Percentiles rank a stretch among this genome's conserved stretches.
phyloP scores from a whole-genome alignment of 2,329 filamentous ascomycete species.

The Calonectria montana region DNA sequence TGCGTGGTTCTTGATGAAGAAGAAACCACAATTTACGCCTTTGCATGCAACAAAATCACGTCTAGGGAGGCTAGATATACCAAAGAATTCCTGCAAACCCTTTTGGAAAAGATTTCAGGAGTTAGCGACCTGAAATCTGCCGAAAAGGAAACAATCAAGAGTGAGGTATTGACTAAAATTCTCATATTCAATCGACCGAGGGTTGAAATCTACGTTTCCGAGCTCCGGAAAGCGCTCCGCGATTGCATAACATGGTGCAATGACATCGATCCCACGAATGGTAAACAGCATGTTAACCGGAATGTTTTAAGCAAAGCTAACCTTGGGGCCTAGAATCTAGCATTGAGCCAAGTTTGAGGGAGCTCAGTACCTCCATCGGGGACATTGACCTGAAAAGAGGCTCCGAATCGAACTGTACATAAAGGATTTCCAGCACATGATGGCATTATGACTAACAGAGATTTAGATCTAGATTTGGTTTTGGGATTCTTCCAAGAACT shows the following conservation, averaged over 20 bases:
- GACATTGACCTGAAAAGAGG: background rate
- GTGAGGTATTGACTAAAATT: conserved; percentile 25
- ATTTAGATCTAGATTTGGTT: conserved; percentile 22
- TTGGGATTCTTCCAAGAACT: conserved; percentile 5
- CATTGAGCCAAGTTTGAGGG: background rate
- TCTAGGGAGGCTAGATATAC: background rate
- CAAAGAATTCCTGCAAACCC: conserved; percentile 8
- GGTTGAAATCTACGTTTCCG: conserved; percentile 30
- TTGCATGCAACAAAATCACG: conserved; percentile 45
- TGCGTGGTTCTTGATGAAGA: conserved; percentile 43
- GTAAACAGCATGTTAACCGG: background rate
- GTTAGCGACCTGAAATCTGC: background rate
- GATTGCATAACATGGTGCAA: conserved; percentile 30
- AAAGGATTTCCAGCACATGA: too few relatives aligned
- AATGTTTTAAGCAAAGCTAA: background rate
- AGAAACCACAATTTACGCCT: conserved; percentile 42
- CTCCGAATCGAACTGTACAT: background rate
- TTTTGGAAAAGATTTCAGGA: conserved; percentile 27
- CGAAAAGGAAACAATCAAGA: accelerated
- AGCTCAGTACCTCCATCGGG: background rate
- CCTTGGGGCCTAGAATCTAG: background rate
- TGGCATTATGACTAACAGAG: background rate
- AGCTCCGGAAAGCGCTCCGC: conserved; percentile 8
- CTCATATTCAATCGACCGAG: conserved; percentile 35
- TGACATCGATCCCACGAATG: background rate